phyloP scores from a whole-genome alignment of 768 basidiomycete genomes.

The Xerocomus brunneocitrinus region DNA sequence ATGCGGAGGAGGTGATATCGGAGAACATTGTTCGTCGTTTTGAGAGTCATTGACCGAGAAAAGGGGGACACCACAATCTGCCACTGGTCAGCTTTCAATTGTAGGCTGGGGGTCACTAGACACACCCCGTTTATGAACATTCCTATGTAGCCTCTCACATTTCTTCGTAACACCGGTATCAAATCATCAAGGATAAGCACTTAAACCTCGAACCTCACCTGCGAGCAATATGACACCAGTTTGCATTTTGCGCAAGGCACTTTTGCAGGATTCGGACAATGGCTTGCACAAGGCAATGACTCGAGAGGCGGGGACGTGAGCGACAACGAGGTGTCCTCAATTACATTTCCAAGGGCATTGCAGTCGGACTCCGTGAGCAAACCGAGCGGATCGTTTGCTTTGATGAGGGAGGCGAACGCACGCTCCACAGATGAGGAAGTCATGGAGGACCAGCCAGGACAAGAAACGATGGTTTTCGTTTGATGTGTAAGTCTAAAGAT shows the following conservation, averaged over 20 bases:
- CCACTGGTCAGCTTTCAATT: background rate
- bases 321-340: slow-evolving; percentile 11
- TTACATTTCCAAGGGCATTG: slow-evolving; percentile 10
- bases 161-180: slow-evolving; percentile 21
- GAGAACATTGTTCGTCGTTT: background rate
- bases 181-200: background rate
- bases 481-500: too few relatives aligned
- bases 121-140: slow-evolving; percentile 33
- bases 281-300: slow-evolving; percentile 31
- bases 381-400: slow-evolving; percentile 16
- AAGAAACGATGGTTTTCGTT: too few relatives aligned
- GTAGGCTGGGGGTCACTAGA: background rate
- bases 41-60: background rate
- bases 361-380: slow-evolving; percentile 16
- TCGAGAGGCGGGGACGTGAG: slow-evolving; percentile 24
- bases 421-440: slow-evolving; percentile 1
- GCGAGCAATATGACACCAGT: slow-evolving; percentile 43
- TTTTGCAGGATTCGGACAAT: slow-evolving; percentile 27
- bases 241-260: slow-evolving; percentile 27
- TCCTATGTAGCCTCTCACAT: slow-evolving; percentile 37
- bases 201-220: slow-evolving; percentile 8
- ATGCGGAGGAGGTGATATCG: background rate
- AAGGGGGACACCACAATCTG: slow-evolving; percentile 14
- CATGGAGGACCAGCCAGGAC: slow-evolving; percentile 4
- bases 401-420: slow-evolving; percentile 12